Conservation (phyloP, 2,329 filamentous ascomycete species). For the Epichloe sylvatica region DNA sequence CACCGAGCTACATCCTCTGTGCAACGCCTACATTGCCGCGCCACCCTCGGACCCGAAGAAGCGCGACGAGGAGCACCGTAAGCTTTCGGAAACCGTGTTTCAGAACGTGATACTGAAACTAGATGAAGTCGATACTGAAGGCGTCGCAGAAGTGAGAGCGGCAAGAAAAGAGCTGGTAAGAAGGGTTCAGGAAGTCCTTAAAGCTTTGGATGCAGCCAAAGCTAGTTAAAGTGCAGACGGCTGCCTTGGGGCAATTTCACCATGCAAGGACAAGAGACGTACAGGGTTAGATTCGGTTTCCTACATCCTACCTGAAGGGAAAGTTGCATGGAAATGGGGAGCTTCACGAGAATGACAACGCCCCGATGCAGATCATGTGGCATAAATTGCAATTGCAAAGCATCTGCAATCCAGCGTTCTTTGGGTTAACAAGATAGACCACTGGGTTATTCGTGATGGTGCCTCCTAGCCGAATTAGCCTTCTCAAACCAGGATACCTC, state of each 20-base stretch:
- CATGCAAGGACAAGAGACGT: neutral
- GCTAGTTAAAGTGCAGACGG: constrained; percentile 3
- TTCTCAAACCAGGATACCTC: neutral
- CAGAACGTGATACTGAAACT: constrained; percentile 64
- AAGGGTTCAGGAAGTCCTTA: constrained; percentile 54
- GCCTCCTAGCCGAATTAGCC: neutral
- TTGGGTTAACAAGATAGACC: neutral
- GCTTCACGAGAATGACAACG: neutral
- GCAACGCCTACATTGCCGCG: constrained; percentile 43
- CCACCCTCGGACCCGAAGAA: constrained; percentile 55
- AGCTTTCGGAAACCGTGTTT: constrained; percentile 61
- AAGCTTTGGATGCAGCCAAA: constrained; percentile 42
- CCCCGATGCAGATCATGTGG: neutral
- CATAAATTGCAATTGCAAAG: neutral
- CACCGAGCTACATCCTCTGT: constrained; percentile 50
- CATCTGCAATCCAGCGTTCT: neutral
- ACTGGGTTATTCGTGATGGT: neutral
- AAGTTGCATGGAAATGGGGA: neutral
- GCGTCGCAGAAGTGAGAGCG: constrained; percentile 48
- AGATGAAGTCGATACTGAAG: constrained; percentile 62
- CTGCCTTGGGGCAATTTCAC: neutral
- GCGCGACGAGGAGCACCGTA: constrained; percentile 59
- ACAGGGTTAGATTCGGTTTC: neutral
- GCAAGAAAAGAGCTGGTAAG: constrained; percentile 60
- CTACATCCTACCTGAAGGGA: neutral